Conservation (phyloP, 345 rosid species). For the Salix arbutifolia region DNA sequence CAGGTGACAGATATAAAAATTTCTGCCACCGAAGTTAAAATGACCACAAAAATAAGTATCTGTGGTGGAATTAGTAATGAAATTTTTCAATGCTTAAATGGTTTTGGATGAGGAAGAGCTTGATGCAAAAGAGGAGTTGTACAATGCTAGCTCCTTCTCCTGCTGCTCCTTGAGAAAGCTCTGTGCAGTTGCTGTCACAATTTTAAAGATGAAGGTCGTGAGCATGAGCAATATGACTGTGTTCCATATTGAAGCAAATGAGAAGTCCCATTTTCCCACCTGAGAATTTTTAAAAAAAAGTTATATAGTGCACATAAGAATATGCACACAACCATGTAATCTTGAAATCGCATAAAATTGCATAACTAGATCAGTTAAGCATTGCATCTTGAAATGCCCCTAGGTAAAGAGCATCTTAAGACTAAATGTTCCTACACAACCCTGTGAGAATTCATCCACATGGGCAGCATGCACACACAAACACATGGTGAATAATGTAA, state of each 20-base stretch:
- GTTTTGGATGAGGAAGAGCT: background rate
- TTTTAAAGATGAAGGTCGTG: slow-evolving; percentile 68
- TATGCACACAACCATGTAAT: background rate
- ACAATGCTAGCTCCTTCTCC: slow-evolving; percentile 45
- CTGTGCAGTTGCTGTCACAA: slow-evolving; percentile 77
- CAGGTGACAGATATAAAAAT: slow-evolving; percentile 13
- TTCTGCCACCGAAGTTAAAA: slow-evolving; percentile 2
- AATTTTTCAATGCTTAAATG: background rate
- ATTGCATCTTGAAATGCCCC: background rate
- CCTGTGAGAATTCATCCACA: background rate
- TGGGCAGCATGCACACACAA: background rate
- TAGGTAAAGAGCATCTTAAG: background rate
- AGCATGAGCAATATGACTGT: slow-evolving; percentile 94
- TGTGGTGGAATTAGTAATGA: background rate
- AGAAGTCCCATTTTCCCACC: slow-evolving; percentile 79
- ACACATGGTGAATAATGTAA: background rate
- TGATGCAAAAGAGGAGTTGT: background rate
- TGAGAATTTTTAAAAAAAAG: slow-evolving; percentile 9
- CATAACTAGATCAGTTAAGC: background rate
- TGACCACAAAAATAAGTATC: background rate
- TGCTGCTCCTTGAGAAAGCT: slow-evolving; percentile 67
- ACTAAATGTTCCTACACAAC: background rate
- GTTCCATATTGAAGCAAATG: slow-evolving; percentile 79
- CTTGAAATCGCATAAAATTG: background rate
- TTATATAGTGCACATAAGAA: background rate